phyloP scores from a whole-genome alignment of 768 basidiomycete species.

The Lanmaoa rubissima region DNA sequence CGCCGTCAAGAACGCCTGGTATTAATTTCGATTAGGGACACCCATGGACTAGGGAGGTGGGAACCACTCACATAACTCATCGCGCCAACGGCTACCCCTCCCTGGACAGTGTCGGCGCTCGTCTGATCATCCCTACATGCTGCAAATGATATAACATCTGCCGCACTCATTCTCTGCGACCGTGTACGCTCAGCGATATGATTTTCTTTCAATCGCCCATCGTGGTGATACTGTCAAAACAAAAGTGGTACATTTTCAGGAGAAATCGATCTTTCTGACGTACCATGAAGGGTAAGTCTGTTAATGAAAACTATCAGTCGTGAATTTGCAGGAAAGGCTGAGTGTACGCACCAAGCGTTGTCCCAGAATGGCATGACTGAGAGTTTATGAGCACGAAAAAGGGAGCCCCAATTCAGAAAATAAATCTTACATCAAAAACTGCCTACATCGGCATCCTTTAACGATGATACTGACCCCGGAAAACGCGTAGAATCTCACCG shows the following conservation, averaged over 20 bases:
- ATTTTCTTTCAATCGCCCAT: conserved; percentile 49
- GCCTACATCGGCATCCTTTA: conserved; percentile 21
- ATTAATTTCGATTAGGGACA: conserved; percentile 1
- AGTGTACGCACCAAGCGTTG: conserved; percentile 39
- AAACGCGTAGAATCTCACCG: conserved; percentile 32
- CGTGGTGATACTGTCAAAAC: conserved; percentile 51
- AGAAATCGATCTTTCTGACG: neutral
- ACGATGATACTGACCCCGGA: neutral
- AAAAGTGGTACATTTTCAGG: neutral
- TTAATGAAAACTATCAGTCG: neutral
- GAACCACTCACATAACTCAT: conserved; percentile 68
- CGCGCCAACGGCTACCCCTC: conserved; percentile 68
- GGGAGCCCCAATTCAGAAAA: neutral
- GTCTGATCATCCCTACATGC: conserved; percentile 71
- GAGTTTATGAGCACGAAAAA: neutral
- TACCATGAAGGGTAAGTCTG: conserved; percentile 32
- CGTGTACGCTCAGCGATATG: conserved; percentile 36
- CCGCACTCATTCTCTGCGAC: conserved; percentile 52
- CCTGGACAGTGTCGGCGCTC: conserved; percentile 66
- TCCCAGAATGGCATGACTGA: conserved; percentile 50
- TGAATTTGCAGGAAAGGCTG: neutral
- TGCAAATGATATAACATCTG: conserved; percentile 81
- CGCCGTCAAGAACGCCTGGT: conserved; percentile 59
- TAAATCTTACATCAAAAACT: conserved; percentile 47
- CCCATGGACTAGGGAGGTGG: neutral